phyloP scores from a whole-genome alignment of 1,139 yeast genomes.

The Pichia sp. region DNA sequence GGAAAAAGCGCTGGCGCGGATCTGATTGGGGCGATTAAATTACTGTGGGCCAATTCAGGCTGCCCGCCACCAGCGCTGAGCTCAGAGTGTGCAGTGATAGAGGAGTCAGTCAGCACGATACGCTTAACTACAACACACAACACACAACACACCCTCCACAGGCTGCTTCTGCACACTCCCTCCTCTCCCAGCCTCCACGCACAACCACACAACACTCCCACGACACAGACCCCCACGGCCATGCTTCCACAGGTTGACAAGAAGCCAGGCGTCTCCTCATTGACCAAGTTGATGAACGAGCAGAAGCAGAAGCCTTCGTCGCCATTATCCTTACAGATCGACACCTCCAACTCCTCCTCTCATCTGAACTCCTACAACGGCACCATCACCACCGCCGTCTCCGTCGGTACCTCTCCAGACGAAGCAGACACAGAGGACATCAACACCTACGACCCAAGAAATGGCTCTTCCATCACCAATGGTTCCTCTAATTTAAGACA shows the following conservation, averaged over 20 bases:
- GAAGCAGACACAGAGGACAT: slow-evolving; percentile 18
- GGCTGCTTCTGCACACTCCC: no score
- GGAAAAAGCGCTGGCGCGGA: neutral
- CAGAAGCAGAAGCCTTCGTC: slow-evolving; percentile 21
- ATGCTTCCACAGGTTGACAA: slow-evolving; percentile 3
- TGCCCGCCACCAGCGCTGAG: no score
- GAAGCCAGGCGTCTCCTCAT: slow-evolving; percentile 26
- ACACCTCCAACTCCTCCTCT: slow-evolving; percentile 13
- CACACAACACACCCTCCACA: no score
- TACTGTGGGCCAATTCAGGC: no score
- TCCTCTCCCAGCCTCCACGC: no score
- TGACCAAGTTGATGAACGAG: slow-evolving; percentile 33
- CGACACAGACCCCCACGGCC: neutral
- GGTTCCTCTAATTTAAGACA: neutral
- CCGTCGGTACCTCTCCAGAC: slow-evolving; percentile 32
- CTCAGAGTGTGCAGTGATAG: no score
- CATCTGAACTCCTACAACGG: slow-evolving; percentile 23
- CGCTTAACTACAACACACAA: no score
- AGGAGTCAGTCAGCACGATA: no score
- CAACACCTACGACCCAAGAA: slow-evolving; percentile 20
- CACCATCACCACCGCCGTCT: slow-evolving; percentile 33
- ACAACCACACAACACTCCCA: neutral
- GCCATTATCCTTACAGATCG: slow-evolving; percentile 19
- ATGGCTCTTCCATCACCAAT: neutral
- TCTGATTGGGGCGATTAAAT: slow-evolving; percentile 5